Percentiles rank a stretch among this genome's conserved stretches.
phyloP scores from a whole-genome alignment of 192 early-diverging fungal species.

The Phlyctochytrium bullatum region DNA sequence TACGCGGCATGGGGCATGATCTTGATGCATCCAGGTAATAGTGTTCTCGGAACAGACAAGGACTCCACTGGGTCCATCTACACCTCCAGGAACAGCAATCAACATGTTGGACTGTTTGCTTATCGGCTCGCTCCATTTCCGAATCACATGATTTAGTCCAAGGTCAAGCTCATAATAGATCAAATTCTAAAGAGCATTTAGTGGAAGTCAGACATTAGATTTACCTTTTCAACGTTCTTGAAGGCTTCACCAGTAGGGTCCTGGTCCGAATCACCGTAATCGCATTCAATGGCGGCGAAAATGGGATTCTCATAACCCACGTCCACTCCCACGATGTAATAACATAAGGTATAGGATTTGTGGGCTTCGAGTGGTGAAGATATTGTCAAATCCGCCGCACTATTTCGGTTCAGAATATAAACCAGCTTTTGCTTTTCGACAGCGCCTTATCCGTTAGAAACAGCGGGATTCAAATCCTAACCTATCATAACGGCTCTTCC shows the following conservation, averaged over 20 bases:
- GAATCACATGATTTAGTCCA: constrained; percentile 96
- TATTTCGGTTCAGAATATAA: constrained; percentile 94
- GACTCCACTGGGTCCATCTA: constrained; percentile 95
- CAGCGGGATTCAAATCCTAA: constrained; percentile 2
- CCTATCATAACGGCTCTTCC: constrained; percentile 94
- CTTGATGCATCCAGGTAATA: constrained; percentile 84
- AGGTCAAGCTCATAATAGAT: constrained; percentile 97
- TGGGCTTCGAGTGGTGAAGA: constrained; percentile 96
- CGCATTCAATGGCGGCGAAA: constrained; percentile 90
- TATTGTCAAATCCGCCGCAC: constrained; percentile 74
- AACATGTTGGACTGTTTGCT: constrained; percentile 73
- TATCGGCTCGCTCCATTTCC: constrained; percentile 90
- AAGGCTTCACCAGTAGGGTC: constrained; percentile 71
- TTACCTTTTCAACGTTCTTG: constrained; percentile 69
- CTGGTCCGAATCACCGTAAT: constrained; percentile 78
- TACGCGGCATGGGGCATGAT: constrained; percentile 57
- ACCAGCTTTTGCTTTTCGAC: constrained; percentile 94
- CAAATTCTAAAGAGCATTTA: constrained; percentile 50
- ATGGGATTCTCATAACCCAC: constrained; percentile 99
- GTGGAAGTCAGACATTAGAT: constrained; percentile 11
- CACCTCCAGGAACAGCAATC: constrained; percentile 82
- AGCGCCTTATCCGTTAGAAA: constrained; percentile 51
- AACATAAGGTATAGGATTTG: constrained; percentile 73
- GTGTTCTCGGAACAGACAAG: constrained; percentile 90
- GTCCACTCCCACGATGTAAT: constrained; percentile 85